Base-by-base conservation (phyloP, 2,329 filamentous ascomycete species). In the Sporothrix mexicana region DNA sequence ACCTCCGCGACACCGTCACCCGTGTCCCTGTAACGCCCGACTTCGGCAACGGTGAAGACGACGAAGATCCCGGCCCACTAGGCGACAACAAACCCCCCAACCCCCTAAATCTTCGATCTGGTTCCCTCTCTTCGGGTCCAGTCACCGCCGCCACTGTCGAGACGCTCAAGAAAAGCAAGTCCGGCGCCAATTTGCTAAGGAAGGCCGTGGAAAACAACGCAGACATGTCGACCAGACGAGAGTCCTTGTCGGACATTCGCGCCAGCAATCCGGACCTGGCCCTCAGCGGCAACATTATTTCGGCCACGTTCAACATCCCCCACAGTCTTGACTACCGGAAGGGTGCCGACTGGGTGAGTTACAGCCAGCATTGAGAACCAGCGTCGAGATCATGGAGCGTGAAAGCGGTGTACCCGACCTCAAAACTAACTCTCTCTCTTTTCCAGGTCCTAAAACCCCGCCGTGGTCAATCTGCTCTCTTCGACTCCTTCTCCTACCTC, bases 401-500 rank as follows among this genome's bases (percentile, higher is more conserved):
- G 13, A 15, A 5, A 17, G 49, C 13, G 30, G 30, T 36, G 30
- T 36, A 5, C 30, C 2, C 1, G 30, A 5, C 30, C 30, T 36
- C 30, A 36, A 36, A 25, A 61, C 15, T 43, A 20, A 30, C 30
- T 70, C 23, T 72, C 8, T 69, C 61, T 13, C 17, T 76, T 79
- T 72, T 78, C 30, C 75, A 95, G 93, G 89, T 93, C 79, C 84
- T 98, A 72, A 90, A 89, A 77, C 85, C 90, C 74, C 92, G 95
- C 36, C 92, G 92, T 74, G 95, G 95, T 72, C 95, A 95, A 73
- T 98, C 95, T 13, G 94, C 95, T 17, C 87, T 98, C 47, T 97
- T 97, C 82, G 94, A 98, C 81, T 95, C 94, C 10, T 94, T 98
- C 79, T 89, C 91, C 72, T 91, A 97, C 82, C 89, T 98, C 61